Percentiles rank a stretch among this genome's conserved stretches.
Conservation (phyloP, 257 asterid genomes). For the Agastache rugosa region DNA sequence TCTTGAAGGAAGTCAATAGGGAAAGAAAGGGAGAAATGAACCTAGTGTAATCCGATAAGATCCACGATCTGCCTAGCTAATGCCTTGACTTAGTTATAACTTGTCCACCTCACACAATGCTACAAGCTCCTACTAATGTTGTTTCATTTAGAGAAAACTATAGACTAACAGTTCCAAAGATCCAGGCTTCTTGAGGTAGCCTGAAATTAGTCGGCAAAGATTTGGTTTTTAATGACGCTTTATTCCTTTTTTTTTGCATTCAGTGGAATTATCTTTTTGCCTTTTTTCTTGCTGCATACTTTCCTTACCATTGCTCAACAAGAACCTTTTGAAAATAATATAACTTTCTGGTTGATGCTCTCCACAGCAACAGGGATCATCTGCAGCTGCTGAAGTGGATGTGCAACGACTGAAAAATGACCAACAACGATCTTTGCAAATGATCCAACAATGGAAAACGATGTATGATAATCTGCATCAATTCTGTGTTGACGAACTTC, state of each 20-base stretch:
- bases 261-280: too few species aligned
- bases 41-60: too few species aligned
- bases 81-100: too few species aligned
- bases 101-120: too few species aligned
- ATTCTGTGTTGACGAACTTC: conserved; percentile 69
- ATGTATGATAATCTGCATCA: conserved; percentile 64
- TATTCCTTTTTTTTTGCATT: too few species aligned
- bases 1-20: too few species aligned
- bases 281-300: neutral
- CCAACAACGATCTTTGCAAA: conserved; percentile 56
- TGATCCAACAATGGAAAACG: conserved; percentile 69
- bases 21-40: too few species aligned
- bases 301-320: neutral
- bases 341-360: conserved; percentile 2
- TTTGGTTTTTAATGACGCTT: neutral
- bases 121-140: too few species aligned
- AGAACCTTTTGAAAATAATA: neutral
- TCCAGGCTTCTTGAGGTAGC: too few species aligned
- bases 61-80: too few species aligned
- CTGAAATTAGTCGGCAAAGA: neutral
- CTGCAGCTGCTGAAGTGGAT: conserved; percentile 79
- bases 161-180: too few species aligned
- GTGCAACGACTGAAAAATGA: conserved; percentile 68
- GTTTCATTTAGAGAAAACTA: too few species aligned
- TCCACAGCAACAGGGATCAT: conserved; percentile 73